Evolutionary conservation across 441 rosid genomes (phyloP).

Genomic region (Heliophila coronopifolia): DNA sequence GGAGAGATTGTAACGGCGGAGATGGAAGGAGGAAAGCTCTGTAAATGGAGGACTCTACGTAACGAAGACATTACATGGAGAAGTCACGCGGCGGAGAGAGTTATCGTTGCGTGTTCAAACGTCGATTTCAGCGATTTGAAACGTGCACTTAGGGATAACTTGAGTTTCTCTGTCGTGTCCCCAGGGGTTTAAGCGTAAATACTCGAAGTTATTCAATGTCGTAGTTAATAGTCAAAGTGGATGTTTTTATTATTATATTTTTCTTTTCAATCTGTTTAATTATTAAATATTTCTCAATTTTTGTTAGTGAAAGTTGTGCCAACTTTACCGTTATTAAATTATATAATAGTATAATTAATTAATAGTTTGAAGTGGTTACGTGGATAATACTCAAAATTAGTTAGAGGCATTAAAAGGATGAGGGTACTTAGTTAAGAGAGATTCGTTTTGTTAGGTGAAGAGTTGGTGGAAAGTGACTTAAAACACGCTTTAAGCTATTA

Average conservation of each 20-base stretch:
- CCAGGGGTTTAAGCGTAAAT: neutral
- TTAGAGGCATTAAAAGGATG: neutral
- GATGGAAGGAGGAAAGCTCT: conserved; percentile 27
- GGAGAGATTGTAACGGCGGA: conserved; percentile 44
- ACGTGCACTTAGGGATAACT: conserved; percentile 27
- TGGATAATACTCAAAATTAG: neutral
- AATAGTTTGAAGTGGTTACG: conserved; percentile 1
- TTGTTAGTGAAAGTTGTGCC: no score
- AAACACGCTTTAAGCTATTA: neutral
- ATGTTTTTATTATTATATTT: neutral
- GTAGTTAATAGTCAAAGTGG: no score
- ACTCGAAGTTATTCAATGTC: no score
- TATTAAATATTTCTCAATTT: no score
- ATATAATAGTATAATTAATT: no score
- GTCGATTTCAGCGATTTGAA: conserved; percentile 44
- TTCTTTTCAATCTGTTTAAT: no score
- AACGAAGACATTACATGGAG: conserved; percentile 30
- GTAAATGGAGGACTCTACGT: conserved; percentile 41
- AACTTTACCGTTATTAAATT: no score
- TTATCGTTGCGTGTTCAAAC: conserved; percentile 37
- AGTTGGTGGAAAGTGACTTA: neutral
- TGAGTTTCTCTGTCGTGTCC: conserved; percentile 18
- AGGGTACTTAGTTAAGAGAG: neutral
- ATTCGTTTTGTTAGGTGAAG: neutral
- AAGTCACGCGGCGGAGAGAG: conserved; percentile 18